Percentiles rank a stretch among this genome's conserved stretches.
phyloP scores from a whole-genome alignment of 257 asterid genomes.

The Solanum chmielewskii region DNA sequence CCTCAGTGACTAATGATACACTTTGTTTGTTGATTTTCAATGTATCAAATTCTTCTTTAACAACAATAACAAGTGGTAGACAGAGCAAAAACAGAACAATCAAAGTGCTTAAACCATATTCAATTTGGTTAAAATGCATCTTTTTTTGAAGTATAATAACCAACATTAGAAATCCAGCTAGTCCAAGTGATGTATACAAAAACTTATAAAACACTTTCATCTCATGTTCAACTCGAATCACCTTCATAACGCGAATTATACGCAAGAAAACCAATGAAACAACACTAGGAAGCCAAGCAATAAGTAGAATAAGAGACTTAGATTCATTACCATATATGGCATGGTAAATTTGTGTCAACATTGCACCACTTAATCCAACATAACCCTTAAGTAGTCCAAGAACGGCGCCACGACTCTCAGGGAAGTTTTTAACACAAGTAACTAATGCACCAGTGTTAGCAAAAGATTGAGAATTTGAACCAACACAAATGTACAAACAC shows the following conservation, averaged over 20 bases:
- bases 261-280: constrained; percentile 33
- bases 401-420: constrained; percentile 40
- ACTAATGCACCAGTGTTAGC: neutral
- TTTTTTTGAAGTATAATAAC: constrained; percentile 28
- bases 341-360: constrained; percentile 32
- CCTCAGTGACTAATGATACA: neutral
- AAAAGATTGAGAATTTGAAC: constrained; percentile 3
- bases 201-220: constrained; percentile 36
- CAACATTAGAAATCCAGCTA: constrained; percentile 36
- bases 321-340: constrained; percentile 28
- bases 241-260: constrained; percentile 31
- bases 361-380: constrained; percentile 50
- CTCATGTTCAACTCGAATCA: constrained; percentile 27
- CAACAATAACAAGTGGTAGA: constrained; percentile 15
- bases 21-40: neutral
- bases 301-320: constrained; percentile 27
- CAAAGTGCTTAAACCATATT: constrained; percentile 14
- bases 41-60: constrained; percentile 16
- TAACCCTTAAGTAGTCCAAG: constrained; percentile 44
- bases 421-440: neutral
- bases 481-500: constrained; percentile 1
- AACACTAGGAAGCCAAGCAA: constrained; percentile 52
- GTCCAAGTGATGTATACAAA: constrained; percentile 31
- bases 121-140: constrained; percentile 13
- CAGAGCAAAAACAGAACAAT: constrained; percentile 15